These are phyloP conservation scores for Wallemia hederae DNA, from an alignment of 1,284 basidiomycete species.

Conservation along the genomic window DNA sequence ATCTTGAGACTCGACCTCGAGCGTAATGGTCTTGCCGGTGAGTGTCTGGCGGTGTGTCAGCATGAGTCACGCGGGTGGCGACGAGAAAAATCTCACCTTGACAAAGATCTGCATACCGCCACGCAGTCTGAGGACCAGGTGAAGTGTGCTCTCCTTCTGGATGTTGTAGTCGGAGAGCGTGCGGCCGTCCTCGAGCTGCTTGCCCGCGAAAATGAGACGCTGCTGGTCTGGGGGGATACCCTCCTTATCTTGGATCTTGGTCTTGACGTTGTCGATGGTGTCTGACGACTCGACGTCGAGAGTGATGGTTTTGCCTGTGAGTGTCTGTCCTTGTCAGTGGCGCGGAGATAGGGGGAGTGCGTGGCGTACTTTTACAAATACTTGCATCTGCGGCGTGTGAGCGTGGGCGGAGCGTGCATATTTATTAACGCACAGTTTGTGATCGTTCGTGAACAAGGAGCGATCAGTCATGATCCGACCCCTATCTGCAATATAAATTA, in stretches of 20 bases:
- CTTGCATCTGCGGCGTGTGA: constrained; percentile 33
- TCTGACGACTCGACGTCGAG: constrained; percentile 25
- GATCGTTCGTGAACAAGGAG: not conserved
- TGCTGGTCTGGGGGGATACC: constrained; percentile 20
- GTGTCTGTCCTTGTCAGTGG: constrained; percentile 2
- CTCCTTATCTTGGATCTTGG: constrained; percentile 69
- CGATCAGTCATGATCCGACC: not conserved
- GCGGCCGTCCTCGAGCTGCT: constrained; percentile 40
- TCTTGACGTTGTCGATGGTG: constrained; percentile 93
- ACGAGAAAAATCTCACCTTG: constrained; percentile 21
- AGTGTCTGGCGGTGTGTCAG: constrained; percentile 9
- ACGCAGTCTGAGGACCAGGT: constrained; percentile 19
- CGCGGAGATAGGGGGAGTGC: constrained; percentile 12
- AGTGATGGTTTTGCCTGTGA: constrained; percentile 11
- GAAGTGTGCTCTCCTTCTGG: constrained; percentile 17
- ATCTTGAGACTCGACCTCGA: constrained; percentile 26
- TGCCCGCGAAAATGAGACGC: constrained; percentile 20
- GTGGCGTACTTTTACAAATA: constrained; percentile 65
- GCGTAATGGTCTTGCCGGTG: constrained; percentile 18
- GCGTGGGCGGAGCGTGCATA: not conserved
- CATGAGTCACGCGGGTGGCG: not conserved
- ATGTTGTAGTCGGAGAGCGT: constrained; percentile 36
- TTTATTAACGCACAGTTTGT: not conserved
- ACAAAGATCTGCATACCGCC: constrained; percentile 19
- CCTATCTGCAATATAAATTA: not conserved